phyloP scores from a whole-genome alignment of 306 rosid species.

The Cucurbita maxima region DNA sequence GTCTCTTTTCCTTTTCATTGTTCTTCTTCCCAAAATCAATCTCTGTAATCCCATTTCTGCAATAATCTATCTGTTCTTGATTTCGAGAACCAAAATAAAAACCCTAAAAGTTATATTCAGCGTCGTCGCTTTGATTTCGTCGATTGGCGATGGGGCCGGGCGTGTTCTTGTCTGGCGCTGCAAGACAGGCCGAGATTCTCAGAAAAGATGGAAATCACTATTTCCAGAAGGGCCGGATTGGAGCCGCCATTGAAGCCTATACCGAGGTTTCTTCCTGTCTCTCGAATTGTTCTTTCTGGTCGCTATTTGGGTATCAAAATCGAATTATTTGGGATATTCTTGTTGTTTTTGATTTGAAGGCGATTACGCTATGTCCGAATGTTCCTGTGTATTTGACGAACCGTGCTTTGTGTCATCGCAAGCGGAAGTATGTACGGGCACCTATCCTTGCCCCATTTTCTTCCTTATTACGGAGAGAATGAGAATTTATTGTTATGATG shows the following conservation, averaged over 20 bases:
- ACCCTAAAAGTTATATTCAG: neutral
- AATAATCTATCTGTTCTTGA: neutral
- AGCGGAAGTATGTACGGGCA: constrained; percentile 59
- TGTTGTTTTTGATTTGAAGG: constrained; percentile 19
- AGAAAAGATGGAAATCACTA: constrained; percentile 51
- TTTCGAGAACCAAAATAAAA: neutral
- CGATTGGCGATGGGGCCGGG: constrained; percentile 28
- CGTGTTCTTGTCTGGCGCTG: constrained; percentile 20
- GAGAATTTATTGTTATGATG: neutral
- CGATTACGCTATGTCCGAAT: constrained; percentile 68
- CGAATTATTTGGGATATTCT: neutral
- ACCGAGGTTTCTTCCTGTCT: constrained; percentile 43
- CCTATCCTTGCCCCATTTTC: neutral
- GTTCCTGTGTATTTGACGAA: constrained; percentile 70
- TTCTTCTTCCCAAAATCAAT: neutral
- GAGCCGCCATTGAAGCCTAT: constrained; percentile 90
- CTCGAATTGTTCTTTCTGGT: neutral
- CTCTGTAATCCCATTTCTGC: neutral
- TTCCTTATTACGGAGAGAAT: neutral
- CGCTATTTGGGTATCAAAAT: neutral
- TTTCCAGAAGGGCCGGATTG: constrained; percentile 64
- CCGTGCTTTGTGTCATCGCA: constrained; percentile 90
- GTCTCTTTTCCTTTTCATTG: neutral
- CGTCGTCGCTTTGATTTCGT: neutral
- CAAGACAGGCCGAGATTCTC: constrained; percentile 52